Base-by-base conservation (phyloP, 2,329 filamentous ascomycete genomes). In the Bretziella fagacearum region DNA sequence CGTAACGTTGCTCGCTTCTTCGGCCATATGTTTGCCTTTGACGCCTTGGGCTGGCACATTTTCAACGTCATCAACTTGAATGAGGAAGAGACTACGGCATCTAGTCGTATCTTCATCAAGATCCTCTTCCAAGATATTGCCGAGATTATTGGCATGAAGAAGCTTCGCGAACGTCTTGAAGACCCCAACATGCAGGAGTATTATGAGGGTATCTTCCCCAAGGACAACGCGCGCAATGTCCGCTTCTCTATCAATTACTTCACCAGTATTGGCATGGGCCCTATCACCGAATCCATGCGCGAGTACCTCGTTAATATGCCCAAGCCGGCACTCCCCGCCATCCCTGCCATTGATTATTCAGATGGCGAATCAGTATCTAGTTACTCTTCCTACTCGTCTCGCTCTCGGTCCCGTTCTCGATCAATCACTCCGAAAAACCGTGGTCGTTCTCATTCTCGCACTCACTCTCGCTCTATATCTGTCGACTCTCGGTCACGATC, bases 161-260 rank as follows among this genome's bases (percentile, higher is more conserved):
- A 81, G 57, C 65, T 98, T 45, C 78, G 81, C 55, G 73, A 78
- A 39, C 76, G 83, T 15, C 71, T 95, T 63, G 76, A 71, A 54
- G 86, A 93, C 55, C 82, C 91, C 36, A 72, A 77, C 43, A 68
- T 96, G 32, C 78, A 80, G 51, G 77, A 85, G 43, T 82, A 75
- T 59, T 76, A 95, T 50, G 76, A 80, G 32, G 89, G 89, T 25
- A 67, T 98, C 36, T 96, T 98, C 69, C 91, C 91, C 0, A 80
- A 70, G 51, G 87, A 96, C 60, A 84, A 86, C 57, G 77, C 86
- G 20, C 79, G 84, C 58, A 91, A 95, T 63, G 86, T 87, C 32
- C 79, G 89, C 46, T 98, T 98, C 69, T 84, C 87, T 44, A 94
- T 98, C 77, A 98, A 98, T 65, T 98, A 95, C 70, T 96, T 98